Conservation (phyloP, 2,329 filamentous ascomycete genomes). For the Talaromyces sp. region DNA sequence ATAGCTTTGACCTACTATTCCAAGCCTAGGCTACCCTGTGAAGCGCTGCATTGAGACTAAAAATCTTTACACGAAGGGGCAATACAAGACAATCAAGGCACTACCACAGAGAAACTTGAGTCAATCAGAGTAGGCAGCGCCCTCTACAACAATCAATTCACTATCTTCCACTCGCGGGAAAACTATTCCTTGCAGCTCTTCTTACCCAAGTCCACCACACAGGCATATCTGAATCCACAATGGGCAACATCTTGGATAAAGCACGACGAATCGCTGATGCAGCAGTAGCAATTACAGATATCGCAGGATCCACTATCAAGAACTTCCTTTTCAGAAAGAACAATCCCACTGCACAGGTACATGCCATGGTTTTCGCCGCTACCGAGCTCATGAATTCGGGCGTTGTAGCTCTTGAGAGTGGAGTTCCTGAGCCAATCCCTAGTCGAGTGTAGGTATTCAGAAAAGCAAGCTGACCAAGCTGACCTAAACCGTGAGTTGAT, state of each 20-base stretch:
- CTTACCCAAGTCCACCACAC: conserved; percentile 73
- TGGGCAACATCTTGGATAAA: conserved; percentile 87
- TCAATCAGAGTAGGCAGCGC: too few relatives aligned
- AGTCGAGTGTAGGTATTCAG: too few relatives aligned
- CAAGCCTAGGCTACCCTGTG: too few relatives aligned
- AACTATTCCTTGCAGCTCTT: conserved; percentile 79
- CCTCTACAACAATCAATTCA: conserved; percentile 86
- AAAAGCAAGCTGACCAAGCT: too few relatives aligned
- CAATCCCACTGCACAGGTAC: conserved; percentile 41
- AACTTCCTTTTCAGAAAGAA: conserved; percentile 52
- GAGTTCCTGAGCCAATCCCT: too few relatives aligned
- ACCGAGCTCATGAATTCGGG: conserved; percentile 82
- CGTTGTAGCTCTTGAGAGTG: conserved; percentile 70
- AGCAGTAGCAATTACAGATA: conserved; percentile 43
- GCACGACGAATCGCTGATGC: conserved; percentile 59
- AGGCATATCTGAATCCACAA: conserved; percentile 78
- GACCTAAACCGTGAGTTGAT: too few relatives aligned
- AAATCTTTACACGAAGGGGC: too few relatives aligned
- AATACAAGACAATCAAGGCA: too few relatives aligned
- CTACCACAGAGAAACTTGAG: too few relatives aligned
- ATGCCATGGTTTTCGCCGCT: conserved; percentile 65
- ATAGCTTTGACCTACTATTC: too few relatives aligned
- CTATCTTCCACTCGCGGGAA: conserved; percentile 71
- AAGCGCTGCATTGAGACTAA: too few relatives aligned
- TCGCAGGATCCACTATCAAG: conserved; percentile 53